Evolutionary conservation across 2,329 filamentous ascomycete species (phyloP).

Genomic region (Coleophoma cylindrospora): DNA sequence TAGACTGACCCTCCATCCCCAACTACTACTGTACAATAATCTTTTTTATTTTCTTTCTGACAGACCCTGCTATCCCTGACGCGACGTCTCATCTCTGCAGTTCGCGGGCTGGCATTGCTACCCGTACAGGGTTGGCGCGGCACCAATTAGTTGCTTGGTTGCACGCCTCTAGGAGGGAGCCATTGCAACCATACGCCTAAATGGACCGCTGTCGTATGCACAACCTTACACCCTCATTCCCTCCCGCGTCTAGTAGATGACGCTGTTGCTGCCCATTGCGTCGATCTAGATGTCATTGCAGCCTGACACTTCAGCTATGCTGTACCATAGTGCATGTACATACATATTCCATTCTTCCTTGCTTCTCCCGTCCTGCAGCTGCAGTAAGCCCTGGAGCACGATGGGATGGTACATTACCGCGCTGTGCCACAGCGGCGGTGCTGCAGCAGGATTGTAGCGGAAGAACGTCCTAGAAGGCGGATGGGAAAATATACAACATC

Average conservation of each 20-base stretch:
- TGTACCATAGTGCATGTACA: no score
- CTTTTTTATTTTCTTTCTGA: slow-evolving; percentile 2
- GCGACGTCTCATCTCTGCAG: no score
- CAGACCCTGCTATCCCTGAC: slow-evolving; percentile 8
- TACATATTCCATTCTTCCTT: background rate
- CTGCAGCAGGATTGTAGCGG: no score
- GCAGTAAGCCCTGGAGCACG: no score
- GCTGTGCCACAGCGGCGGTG: background rate
- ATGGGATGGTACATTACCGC: no score
- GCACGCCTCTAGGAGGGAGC: background rate
- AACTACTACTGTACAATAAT: no score
- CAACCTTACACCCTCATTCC: background rate
- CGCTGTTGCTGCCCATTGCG: slow-evolving; percentile 6
- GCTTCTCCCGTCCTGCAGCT: slow-evolving; percentile 1
- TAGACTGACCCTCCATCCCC: no score
- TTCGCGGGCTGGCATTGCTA: background rate
- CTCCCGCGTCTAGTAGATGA: slow-evolving; percentile 7
- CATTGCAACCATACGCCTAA: slow-evolving; percentile 4
- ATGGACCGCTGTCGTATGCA: slow-evolving; percentile 4
- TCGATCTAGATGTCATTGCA: background rate
- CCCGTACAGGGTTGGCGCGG: no score
- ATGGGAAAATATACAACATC: no score
- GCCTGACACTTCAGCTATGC: no score
- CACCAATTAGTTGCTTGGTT: no score
- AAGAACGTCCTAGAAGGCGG: no score